Conservation (phyloP, 2,329 filamentous ascomycete genomes). For the Trichophaea hybrida region DNA sequence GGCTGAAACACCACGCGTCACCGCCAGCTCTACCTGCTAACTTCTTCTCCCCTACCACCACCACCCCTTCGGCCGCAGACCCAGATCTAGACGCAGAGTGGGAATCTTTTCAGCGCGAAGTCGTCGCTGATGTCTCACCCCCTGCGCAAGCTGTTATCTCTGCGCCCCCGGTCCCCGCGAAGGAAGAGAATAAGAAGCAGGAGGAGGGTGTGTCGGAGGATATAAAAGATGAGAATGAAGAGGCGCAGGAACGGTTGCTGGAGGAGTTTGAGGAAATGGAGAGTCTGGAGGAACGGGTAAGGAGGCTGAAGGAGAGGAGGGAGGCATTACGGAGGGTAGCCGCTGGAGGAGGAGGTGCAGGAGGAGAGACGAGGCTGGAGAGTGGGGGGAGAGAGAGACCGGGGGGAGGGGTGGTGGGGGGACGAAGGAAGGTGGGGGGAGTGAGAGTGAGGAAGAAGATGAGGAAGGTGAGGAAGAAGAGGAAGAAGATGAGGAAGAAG, state of each 20-base stretch:
- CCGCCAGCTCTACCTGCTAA: not conserved
- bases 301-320: conserved; percentile 52
- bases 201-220: conserved; percentile 40
- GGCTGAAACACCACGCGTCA: not conserved
- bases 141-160: conserved; percentile 27
- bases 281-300: conserved; percentile 57
- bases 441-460: conserved; percentile 46
- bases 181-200: conserved; percentile 46
- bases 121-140: conserved; percentile 38
- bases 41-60: not conserved
- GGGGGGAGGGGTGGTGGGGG: conserved; percentile 37
- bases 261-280: conserved; percentile 76
- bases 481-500: not conserved
- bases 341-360: conserved; percentile 27
- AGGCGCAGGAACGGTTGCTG: conserved; percentile 57
- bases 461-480: not conserved
- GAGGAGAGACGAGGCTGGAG: conserved; percentile 26
- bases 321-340: conserved; percentile 43
- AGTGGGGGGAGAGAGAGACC: conserved; percentile 27
- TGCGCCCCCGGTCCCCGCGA: conserved; percentile 24
- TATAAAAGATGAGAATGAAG: conserved; percentile 50
- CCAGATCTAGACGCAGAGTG: conserved; percentile 61
- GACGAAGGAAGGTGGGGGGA: conserved; percentile 34
- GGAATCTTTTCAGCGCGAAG: conserved; percentile 75
- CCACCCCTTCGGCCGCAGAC: conserved; percentile 8